Conservation (phyloP, 257 asterid genomes). For the Solanum raphanifolium region DNA sequence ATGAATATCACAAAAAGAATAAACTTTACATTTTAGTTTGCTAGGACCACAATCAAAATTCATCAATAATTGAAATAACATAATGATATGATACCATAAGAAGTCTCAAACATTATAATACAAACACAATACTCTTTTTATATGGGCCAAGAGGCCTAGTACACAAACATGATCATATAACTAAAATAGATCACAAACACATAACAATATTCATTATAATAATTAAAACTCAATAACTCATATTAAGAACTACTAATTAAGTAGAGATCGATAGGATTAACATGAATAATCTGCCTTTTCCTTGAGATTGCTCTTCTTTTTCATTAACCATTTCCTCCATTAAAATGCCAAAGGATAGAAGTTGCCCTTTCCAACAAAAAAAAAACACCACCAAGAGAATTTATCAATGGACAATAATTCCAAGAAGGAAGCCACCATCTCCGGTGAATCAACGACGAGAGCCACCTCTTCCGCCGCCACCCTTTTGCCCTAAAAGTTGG, state of each 20-base stretch:
- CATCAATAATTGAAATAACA: background rate
- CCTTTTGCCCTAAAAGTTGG: background rate
- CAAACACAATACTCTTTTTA: background rate
- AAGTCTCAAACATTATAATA: background rate
- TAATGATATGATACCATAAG: background rate
- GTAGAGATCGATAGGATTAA: background rate
- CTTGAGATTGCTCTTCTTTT: background rate
- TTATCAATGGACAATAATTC: background rate
- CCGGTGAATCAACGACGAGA: background rate
- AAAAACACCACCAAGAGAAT: background rate
- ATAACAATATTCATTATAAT: background rate
- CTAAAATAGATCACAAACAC: background rate
- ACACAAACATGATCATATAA: background rate
- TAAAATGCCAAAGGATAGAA: conserved; percentile 1
- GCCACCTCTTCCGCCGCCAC: background rate
- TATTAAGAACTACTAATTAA: background rate
- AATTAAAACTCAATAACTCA: background rate
- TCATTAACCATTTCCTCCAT: background rate
- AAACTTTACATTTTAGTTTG: too few relatives aligned
- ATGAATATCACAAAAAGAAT: too few relatives aligned
- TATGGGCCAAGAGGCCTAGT: background rate
- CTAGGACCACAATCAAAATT: background rate
- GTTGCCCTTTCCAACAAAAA: background rate
- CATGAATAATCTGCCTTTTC: background rate
- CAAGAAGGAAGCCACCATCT: background rate